Evolutionary conservation across 352 stramenopile species (phyloP), one percentile per base, ranked within the genome.

Genomic region (Elongisporangium prolatum): DNA sequence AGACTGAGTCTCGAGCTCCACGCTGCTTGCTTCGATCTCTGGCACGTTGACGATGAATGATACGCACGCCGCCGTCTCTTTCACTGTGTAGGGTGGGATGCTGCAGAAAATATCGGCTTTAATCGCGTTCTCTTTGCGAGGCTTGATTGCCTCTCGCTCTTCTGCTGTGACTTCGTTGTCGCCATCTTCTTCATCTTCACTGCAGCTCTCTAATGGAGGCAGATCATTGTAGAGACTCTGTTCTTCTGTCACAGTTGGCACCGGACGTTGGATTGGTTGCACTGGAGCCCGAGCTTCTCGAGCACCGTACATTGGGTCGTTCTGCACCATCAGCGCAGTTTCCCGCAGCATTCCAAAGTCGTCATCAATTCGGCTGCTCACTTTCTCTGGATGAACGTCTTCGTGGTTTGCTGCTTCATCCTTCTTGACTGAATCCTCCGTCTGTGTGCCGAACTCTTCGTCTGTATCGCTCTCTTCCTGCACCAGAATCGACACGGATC

Each of bases 281-380:
- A 40, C 28, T 14, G 4, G 28, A 40, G 8, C 28, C 28, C n/a
- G n/a, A n/a, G n/a, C n/a, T n/a, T 14, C 28, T 40, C 28, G 28
- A 14, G 28, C 28, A 40, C 28, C 28, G 28, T 40, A 40, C 28
- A 40, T 40, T 11, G 83, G 76, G 25, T 92, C 80, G 21, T 90
- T 78, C 21, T 67, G 64, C 18, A 89, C 77, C 77, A 90, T 90
- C 20, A 83, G n/a, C 14, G 79, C 75, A 3, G 69, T 88, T 57
- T 92, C 80, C 20, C 77, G 56, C 0, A 92, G 63, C 73, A 78
- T 84, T 38, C 56, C 56, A 21, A 90, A 89, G 20, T 64, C 64
- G 18, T 89, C 78, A 1, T 87, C 67, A 13, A 14, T 13, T n/a
- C n/a, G n/a, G n/a, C n/a, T n/a, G n/a, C 44, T 61, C 21, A 1